Percentiles rank a stretch among this genome's conserved stretches.
Conservation (phyloP, 306 rosid genomes). For the Cyclanthera cordifolia region DNA sequence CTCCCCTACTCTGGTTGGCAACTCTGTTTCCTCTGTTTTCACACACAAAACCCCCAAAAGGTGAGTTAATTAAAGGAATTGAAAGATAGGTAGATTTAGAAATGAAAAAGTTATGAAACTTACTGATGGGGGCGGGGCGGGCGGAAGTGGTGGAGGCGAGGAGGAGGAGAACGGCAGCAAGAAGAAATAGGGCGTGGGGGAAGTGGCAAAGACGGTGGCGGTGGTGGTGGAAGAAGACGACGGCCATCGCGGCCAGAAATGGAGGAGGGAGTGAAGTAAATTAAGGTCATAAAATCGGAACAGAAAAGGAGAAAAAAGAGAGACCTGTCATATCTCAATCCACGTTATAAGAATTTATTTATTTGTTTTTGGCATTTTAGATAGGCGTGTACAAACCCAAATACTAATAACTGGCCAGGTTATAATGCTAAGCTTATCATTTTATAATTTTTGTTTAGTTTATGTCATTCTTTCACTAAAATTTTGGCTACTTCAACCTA, state of each 20-base stretch:
- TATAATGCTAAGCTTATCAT: too few species aligned
- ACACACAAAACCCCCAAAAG: not conserved
- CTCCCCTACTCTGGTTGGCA: not conserved
- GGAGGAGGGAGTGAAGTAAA: not conserved
- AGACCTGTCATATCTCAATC: constrained; percentile 8
- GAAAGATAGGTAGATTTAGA: not conserved
- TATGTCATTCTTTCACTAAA: too few species aligned
- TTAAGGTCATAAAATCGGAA: constrained; percentile 2
- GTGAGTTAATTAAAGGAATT: not conserved
- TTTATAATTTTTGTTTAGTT: too few species aligned
- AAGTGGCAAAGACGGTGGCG: not conserved
- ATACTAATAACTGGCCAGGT: too few species aligned
- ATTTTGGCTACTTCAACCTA: too few species aligned
- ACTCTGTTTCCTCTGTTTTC: constrained; percentile 13
- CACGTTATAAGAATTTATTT: too few species aligned
- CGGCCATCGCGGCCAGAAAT: constrained; percentile 8
- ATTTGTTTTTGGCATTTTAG: too few species aligned
- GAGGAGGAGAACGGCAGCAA: not conserved
- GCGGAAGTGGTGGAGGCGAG: not conserved
- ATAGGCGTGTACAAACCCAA: too few species aligned
- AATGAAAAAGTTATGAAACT: too few species aligned
- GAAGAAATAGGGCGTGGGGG: not conserved
- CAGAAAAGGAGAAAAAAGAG: constrained; percentile 5
- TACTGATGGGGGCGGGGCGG: not conserved
- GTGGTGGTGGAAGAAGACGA: not conserved